phyloP scores from a whole-genome alignment of 169 alveolate species.

The Miamiensis avidus region DNA sequence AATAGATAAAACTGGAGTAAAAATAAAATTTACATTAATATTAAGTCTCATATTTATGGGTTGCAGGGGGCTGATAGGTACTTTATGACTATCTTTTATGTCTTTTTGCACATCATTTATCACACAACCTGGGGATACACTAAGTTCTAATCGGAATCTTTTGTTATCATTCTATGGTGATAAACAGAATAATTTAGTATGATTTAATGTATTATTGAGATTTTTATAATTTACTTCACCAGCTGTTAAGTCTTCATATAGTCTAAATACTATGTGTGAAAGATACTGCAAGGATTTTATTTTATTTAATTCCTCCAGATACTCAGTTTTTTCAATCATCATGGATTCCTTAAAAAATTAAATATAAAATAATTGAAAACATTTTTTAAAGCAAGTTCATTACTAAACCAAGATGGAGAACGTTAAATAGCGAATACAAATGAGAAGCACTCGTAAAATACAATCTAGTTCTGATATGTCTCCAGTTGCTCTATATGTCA shows the following conservation, averaged over 20 bases:
- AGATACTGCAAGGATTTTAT: slow-evolving; percentile 67
- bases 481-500: slow-evolving; percentile 70
- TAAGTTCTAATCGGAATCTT: slow-evolving; percentile 75
- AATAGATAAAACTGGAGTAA: too few relatives aligned
- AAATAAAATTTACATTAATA: background rate
- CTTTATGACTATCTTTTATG: background rate
- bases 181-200: too few relatives aligned
- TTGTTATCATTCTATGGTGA: slow-evolving; percentile 54
- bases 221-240: slow-evolving; percentile 42
- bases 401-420: slow-evolving; percentile 63
- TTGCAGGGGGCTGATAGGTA: background rate
- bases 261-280: slow-evolving; percentile 67
- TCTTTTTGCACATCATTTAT: background rate
- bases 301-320: slow-evolving; percentile 49
- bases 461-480: slow-evolving; percentile 78
- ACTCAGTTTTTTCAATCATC: slow-evolving; percentile 47
- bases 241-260: slow-evolving; percentile 68
- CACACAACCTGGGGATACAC: slow-evolving; percentile 31
- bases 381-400: slow-evolving; percentile 44
- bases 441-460: slow-evolving; percentile 83
- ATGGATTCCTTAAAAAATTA: slow-evolving; percentile 3
- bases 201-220: too few relatives aligned
- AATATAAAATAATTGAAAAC: background rate
- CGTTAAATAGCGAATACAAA: slow-evolving; percentile 70
- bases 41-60: background rate